These are phyloP conservation scores for Venturia effusa DNA, from an alignment of 2,329 filamentous ascomycete genomes.

Conservation along the genomic window DNA sequence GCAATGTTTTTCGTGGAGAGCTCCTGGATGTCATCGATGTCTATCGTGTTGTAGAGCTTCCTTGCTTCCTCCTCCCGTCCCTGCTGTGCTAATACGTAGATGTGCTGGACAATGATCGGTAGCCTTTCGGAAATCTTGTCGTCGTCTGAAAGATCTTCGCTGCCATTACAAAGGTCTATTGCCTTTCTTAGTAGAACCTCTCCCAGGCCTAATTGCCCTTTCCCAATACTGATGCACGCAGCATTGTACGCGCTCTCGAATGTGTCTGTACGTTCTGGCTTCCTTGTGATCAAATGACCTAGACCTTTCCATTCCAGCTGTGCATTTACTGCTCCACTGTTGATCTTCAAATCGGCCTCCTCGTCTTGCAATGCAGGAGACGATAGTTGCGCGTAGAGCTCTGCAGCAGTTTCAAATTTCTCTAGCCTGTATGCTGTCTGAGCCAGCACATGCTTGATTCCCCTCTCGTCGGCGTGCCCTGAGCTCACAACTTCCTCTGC, in stretches of 20 bases:
- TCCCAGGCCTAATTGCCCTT: conserved; percentile 54
- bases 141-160: conserved; percentile 61
- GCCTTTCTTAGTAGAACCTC: conserved; percentile 59
- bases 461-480: conserved; percentile 25
- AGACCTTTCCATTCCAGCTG: conserved; percentile 61
- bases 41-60: conserved; percentile 50
- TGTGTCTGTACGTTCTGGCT: conserved; percentile 52
- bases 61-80: conserved; percentile 57
- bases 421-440: conserved; percentile 64
- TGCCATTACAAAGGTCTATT: conserved; percentile 58
- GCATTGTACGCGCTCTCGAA: conserved; percentile 79
- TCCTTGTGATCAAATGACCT: conserved; percentile 40
- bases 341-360: conserved; percentile 66
- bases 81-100: conserved; percentile 57
- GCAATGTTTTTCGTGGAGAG: conserved; percentile 55
- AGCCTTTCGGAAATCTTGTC: conserved; percentile 66
- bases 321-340: conserved; percentile 59
- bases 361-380: conserved; percentile 43
- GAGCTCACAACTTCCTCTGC: conserved; percentile 44
- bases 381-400: conserved; percentile 51
- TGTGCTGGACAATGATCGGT: conserved; percentile 66
- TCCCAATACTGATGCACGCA: conserved; percentile 61
- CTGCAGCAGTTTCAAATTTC: conserved; percentile 55
- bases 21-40: conserved; percentile 52
- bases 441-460: conserved; percentile 48